Conservation (phyloP, 2,329 filamentous ascomycete genomes). For the Hypoxylon sp. region DNA sequence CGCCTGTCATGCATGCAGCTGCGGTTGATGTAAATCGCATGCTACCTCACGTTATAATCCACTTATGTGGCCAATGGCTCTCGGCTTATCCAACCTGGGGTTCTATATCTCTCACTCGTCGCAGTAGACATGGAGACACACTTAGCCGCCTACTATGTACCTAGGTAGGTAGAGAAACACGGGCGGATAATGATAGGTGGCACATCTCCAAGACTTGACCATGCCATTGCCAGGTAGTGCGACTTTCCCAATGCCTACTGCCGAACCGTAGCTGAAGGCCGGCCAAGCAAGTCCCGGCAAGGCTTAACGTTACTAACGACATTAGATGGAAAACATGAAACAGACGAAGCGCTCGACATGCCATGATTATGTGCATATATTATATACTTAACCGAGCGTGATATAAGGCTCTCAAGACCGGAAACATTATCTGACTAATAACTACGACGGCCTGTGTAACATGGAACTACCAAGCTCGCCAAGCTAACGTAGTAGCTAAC, state of each 20-base stretch:
- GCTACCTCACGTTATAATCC: conserved; percentile 40
- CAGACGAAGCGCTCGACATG: conserved; percentile 25
- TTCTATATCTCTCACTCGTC: conserved; percentile 30
- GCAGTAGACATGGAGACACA: conserved; percentile 27
- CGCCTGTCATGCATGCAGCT: conserved; percentile 44
- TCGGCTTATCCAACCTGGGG: conserved; percentile 31
- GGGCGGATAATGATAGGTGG: conserved; percentile 37
- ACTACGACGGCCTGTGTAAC: conserved; percentile 29
- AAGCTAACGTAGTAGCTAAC: conserved; percentile 39
- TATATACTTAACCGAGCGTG: neutral
- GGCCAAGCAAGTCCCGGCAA: conserved; percentile 13
- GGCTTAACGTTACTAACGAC: conserved; percentile 8
- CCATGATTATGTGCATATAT: conserved; percentile 7
- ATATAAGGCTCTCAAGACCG: neutral
- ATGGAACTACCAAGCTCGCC: conserved; percentile 7
- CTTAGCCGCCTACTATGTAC: conserved; percentile 42
- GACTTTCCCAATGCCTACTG: conserved; percentile 14
- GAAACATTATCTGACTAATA: conserved; percentile 1
- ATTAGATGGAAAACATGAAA: conserved; percentile 25
- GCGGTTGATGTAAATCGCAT: conserved; percentile 39
- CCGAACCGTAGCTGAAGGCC: conserved; percentile 19
- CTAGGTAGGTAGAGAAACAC: conserved; percentile 26
- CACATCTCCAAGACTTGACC: conserved; percentile 12
- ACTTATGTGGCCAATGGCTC: conserved; percentile 32
- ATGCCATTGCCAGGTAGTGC: neutral